These are phyloP conservation scores for Neostapfia colusana DNA, from an alignment of 176 grass and related monocot species.

Conservation along the genomic window DNA sequence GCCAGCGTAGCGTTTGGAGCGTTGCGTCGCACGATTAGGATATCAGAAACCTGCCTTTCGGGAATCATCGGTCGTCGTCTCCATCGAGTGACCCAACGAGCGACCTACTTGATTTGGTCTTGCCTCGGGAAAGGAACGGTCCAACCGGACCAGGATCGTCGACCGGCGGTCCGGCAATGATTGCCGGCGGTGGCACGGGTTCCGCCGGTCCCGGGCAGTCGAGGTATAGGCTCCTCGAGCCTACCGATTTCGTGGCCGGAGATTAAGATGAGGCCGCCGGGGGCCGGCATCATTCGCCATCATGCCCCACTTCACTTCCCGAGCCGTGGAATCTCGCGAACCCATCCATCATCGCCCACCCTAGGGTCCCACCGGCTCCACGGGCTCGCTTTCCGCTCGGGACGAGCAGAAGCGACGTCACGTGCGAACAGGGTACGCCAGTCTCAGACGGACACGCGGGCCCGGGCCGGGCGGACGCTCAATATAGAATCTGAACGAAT, in stretches of 20 bases:
- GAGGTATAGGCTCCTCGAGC: too few species aligned
- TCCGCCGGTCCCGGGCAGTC: neutral
- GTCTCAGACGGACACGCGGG: neutral
- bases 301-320: neutral
- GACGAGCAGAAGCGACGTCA: neutral
- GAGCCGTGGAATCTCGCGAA: neutral
- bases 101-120: neutral
- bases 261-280: neutral
- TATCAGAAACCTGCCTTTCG: neutral
- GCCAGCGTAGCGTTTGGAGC: neutral
- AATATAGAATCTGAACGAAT: neutral
- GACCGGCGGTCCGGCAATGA: neutral
- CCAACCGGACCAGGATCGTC: neutral
- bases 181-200: neutral
- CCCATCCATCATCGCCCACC: neutral
- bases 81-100: neutral
- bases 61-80: neutral
- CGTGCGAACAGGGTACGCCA: neutral
- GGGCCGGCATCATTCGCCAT: conserved; percentile 17
- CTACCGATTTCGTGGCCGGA: too few species aligned
- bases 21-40: neutral
- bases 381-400: neutral
- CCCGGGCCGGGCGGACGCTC: neutral
- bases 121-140: conserved; percentile 10
- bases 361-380: neutral